These are phyloP conservation scores for Camelina neglecta DNA, from an alignment of 345 rosid species.

Conservation along the genomic window DNA sequence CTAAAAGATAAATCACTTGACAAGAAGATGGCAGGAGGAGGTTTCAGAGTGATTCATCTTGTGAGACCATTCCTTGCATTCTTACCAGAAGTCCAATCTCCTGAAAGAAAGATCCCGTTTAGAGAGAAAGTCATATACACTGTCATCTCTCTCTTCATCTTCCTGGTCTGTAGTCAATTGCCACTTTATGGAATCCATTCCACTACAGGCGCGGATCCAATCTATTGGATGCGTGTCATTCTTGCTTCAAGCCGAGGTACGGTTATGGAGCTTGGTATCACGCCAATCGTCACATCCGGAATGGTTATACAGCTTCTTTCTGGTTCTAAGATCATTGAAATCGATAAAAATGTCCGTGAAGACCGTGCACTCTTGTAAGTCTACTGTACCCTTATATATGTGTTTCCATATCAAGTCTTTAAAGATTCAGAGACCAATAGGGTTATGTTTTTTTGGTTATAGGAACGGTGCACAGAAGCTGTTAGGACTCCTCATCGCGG, in stretches of 20 bases:
- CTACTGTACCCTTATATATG: not conserved
- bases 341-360: slow-evolving; percentile 5
- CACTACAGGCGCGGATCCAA: not conserved
- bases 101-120: not conserved
- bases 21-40: slow-evolving; percentile 8
- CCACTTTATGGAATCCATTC: slow-evolving; percentile 13
- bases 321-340: slow-evolving; percentile 8
- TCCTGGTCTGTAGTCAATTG: not conserved
- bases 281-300: slow-evolving; percentile 7
- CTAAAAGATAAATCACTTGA: not conserved
- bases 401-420: too few species aligned
- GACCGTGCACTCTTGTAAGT: not conserved
- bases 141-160: slow-evolving; percentile 1
- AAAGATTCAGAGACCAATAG: not conserved
- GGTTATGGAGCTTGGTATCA: slow-evolving; percentile 3
- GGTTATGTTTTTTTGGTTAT: not conserved
- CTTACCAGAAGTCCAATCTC: slow-evolving; percentile 4
- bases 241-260: slow-evolving; percentile 7
- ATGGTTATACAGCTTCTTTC: not conserved
- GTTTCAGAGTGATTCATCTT: slow-evolving; percentile 1
- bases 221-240: slow-evolving; percentile 12
- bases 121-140: slow-evolving; percentile 7
- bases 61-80: slow-evolving; percentile 12
- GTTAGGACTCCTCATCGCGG: not conserved
- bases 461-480: slow-evolving; percentile 10